phyloP scores from a whole-genome alignment of 1,139 yeast species.

The Suhomyces atakaporum region DNA sequence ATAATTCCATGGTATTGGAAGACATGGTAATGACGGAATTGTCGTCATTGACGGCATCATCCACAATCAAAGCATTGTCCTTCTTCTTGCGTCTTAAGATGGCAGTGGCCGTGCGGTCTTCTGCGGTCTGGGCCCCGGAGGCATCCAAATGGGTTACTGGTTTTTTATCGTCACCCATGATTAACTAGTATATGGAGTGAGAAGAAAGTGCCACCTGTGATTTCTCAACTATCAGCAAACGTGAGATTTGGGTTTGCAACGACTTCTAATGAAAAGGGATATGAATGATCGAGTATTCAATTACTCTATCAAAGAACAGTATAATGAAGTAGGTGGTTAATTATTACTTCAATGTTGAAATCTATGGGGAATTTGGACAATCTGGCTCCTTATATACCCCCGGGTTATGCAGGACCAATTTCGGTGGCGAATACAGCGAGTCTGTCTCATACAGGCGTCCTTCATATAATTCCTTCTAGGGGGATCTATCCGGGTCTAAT shows the following conservation, averaged over 20 bases:
- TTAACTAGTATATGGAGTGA: slow-evolving; percentile 1
- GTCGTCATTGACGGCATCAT: slow-evolving; percentile 96
- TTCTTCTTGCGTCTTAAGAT: slow-evolving; percentile 97
- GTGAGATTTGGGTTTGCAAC: slow-evolving; percentile 12
- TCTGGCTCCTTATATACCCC: slow-evolving; percentile 7
- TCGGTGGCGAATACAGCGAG: slow-evolving; percentile 10
- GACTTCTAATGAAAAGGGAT: slow-evolving; percentile 2
- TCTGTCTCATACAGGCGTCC: neutral
- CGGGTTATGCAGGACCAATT: slow-evolving; percentile 9
- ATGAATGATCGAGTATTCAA: neutral
- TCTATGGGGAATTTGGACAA: neutral
- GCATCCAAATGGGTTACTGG: slow-evolving; percentile 48
- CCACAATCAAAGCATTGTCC: slow-evolving; percentile 90
- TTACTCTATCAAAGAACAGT: neutral
- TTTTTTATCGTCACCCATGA: slow-evolving; percentile 33
- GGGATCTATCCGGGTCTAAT: no score
- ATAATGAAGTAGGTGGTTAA: neutral
- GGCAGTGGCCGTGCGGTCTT: slow-evolving; percentile 95
- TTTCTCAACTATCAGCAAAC: slow-evolving; percentile 13
- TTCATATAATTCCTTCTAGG: neutral
- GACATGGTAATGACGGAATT: slow-evolving; percentile 95
- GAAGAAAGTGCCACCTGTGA: slow-evolving; percentile 1
- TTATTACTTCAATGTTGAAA: neutral
- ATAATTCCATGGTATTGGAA: slow-evolving; percentile 90
- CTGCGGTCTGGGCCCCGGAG: slow-evolving; percentile 47